Evolutionary conservation across 495 filamentous ascomycete species (phyloP), one percentile per base, ranked within the genome.

Genomic region (Penicillium diatomitis): DNA sequence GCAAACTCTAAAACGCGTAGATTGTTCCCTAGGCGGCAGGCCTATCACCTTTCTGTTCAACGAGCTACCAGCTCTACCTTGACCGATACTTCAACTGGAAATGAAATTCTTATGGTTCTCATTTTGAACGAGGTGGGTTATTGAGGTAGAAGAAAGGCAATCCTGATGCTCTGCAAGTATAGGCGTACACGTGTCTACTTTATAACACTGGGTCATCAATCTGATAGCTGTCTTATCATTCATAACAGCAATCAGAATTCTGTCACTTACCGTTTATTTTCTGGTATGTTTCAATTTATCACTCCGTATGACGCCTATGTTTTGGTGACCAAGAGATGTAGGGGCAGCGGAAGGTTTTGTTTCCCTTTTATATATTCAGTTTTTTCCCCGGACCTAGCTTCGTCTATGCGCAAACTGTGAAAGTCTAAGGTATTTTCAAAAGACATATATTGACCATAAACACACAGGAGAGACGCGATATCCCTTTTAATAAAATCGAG

Each of bases 161-260:
- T 31, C 38, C 48, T 51, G 35, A 51, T 31, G 41, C 20, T 51
- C 42, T 40, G 11, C 30, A 29, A 51, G 48, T 51, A 46, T 34
- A 20, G 20, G 20, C 20, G 41, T 51, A 30, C 33, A 37, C 40
- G 42, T 51, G n/a, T 51, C 34, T 41, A 51, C 48, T 51, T 43
- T 51, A 32, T 31, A 51, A 46, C 32, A 8, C 28, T 51, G 4
- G 41, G 38, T 46, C 38, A 46, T 43, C 41, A 2, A 51, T 51
- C 45, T 51, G 8, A 37, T 51, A 40, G 33, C 20, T 45, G 48
- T 43, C 41, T 42, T 52, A 52, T 52, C 42, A 47, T 47, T 41
- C 8, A n/a, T 52, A 20, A 38, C 44, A 33, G 28, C 38, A 47
- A 37, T 52, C 12, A 42, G 12, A 29, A 31, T 52, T 52, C 49